Conservation (phyloP, 2,329 filamentous ascomycete genomes). For the Teratosphaeria destructans region DNA sequence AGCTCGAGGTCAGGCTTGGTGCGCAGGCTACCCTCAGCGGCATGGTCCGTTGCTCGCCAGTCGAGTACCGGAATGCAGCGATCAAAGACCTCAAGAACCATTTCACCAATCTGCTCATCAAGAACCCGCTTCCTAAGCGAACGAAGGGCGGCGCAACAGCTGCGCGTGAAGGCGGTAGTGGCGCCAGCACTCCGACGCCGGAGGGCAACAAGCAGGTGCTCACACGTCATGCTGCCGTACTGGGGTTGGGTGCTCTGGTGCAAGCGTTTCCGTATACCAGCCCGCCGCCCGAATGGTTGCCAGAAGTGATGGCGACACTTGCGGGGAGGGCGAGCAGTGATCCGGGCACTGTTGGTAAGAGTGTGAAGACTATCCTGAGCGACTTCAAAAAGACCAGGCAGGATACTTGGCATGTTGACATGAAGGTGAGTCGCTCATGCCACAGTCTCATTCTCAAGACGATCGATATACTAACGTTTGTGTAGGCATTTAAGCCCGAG, state of each 20-base stretch:
- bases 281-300: slow-evolving; percentile 87
- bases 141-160: slow-evolving; percentile 1
- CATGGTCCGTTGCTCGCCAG: slow-evolving; percentile 94
- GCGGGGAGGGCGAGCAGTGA: slow-evolving; percentile 80
- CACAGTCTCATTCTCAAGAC: background rate
- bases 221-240: slow-evolving; percentile 75
- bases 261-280: slow-evolving; percentile 95
- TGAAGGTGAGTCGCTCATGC: slow-evolving; percentile 61
- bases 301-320: slow-evolving; percentile 76
- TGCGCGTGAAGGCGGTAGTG: slow-evolving; percentile 28
- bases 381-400: slow-evolving; percentile 99
- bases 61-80: slow-evolving; percentile 64
- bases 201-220: slow-evolving; percentile 69
- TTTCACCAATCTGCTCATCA: slow-evolving; percentile 66
- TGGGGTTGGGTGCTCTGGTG: slow-evolving; percentile 81
- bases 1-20: slow-evolving; percentile 87
- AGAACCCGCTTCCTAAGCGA: slow-evolving; percentile 76
- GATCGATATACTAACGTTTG: slow-evolving; percentile 6
- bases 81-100: slow-evolving; percentile 65
- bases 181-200: slow-evolving; percentile 55
- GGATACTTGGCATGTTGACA: slow-evolving; percentile 96
- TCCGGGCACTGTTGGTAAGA: slow-evolving; percentile 85
- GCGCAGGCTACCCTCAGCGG: slow-evolving; percentile 89
- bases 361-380: slow-evolving; percentile 83
- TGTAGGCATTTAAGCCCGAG: slow-evolving; percentile 70